A percentile compares a stretch with the other conserved stretches of the same genome.
phyloP scores from a whole-genome alignment of 1,284 basidiomycete species.

The Ceratobasidium sp. region DNA sequence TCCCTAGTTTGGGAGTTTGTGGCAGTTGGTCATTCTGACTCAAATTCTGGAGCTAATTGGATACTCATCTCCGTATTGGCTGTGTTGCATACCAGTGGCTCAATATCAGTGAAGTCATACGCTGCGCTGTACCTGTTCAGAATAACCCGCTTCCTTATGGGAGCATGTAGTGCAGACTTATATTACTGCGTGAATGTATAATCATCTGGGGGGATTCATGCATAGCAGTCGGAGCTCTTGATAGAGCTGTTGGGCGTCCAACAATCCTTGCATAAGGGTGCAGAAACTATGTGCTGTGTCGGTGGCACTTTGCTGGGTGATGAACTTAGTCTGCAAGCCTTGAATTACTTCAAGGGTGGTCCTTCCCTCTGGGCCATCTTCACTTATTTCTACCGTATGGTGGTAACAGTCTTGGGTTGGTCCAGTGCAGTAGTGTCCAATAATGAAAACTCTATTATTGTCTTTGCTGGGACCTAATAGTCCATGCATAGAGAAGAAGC shows the following conservation, averaged over 20 bases:
- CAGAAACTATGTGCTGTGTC: conserved; percentile 1
- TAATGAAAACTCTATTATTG: neutral
- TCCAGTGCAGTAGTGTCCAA: neutral
- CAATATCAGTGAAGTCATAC: neutral
- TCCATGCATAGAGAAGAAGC: neutral
- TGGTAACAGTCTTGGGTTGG: neutral
- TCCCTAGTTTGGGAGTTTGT: neutral
- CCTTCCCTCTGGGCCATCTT: neutral
- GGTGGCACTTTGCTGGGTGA: neutral
- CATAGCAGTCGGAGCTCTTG: too few relatives aligned
- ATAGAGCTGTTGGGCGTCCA: neutral
- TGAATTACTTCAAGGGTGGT: conserved; percentile 13
- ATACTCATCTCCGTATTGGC: neutral
- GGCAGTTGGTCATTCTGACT: neutral
- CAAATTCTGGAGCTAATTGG: neutral
- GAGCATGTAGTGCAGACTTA: conserved; percentile 1
- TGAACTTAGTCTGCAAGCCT: neutral
- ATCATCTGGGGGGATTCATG: neutral
- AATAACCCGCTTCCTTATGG: neutral
- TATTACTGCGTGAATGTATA: neutral
- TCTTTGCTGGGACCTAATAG: neutral
- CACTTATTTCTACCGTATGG: neutral
- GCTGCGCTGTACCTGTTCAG: neutral
- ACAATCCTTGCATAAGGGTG: neutral
- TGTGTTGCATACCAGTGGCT: neutral